phyloP scores from a whole-genome alignment of 129 eudicot genomes.

The Pseudognaphalium luteoalbum region DNA sequence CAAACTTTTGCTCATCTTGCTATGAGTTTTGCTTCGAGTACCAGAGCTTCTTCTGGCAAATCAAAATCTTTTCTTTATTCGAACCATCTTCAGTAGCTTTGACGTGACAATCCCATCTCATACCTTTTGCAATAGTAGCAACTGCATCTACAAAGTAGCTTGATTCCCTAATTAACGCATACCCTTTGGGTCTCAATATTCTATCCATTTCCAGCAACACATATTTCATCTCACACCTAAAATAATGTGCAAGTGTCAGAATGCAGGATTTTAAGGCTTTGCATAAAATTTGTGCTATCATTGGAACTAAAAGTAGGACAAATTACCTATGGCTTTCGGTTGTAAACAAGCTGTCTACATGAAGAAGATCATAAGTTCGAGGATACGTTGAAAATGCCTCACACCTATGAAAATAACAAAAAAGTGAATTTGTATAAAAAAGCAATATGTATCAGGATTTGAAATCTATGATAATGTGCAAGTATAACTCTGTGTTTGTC shows the following conservation, averaged over 20 bases:
- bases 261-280: constrained; percentile 4
- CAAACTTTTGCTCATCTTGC: constrained; percentile 16
- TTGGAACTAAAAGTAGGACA: background rate
- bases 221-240: constrained; percentile 93
- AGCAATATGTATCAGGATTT: background rate
- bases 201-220: constrained; percentile 93
- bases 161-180: constrained; percentile 75
- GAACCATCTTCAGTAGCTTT: constrained; percentile 67
- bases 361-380: constrained; percentile 96
- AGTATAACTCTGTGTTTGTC: constrained; percentile 4
- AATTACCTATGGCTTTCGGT: constrained; percentile 89
- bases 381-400: constrained; percentile 99
- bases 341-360: constrained; percentile 82
- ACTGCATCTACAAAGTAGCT: constrained; percentile 63
- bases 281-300: background rate
- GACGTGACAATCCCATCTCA: constrained; percentile 86
- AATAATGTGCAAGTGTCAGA: constrained; percentile 2
- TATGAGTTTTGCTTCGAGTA: constrained; percentile 65
- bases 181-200: constrained; percentile 83
- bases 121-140: constrained; percentile 59
- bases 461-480: background rate
- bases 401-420: constrained; percentile 55
- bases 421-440: background rate
- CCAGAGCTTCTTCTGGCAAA: constrained; percentile 96
- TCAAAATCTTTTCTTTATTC: constrained; percentile 66